phyloP scores from a whole-genome alignment of 2,329 filamentous ascomycete species.

The Metarhizium brunneum region DNA sequence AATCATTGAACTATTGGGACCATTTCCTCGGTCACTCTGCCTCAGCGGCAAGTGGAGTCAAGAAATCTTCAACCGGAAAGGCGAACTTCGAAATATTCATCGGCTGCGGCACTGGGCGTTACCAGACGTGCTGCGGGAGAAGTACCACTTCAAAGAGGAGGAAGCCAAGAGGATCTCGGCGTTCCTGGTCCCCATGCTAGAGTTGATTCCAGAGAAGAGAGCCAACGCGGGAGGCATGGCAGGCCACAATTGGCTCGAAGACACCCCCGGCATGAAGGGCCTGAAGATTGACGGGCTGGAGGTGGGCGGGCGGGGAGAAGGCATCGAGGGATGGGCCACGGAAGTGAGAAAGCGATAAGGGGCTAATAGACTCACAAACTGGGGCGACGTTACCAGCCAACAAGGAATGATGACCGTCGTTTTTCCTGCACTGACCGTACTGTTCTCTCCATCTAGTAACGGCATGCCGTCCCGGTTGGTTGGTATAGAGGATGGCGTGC shows the following conservation, averaged over 20 bases:
- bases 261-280: conserved; percentile 81
- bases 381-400: background rate
- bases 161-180: conserved; percentile 70
- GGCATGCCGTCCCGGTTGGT: background rate
- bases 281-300: conserved; percentile 63
- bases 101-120: conserved; percentile 92
- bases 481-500: background rate
- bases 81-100: conserved; percentile 95
- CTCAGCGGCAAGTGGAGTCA: conserved; percentile 94
- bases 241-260: conserved; percentile 70
- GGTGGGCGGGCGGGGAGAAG: conserved; percentile 77
- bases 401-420: background rate
- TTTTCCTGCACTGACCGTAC: conserved; percentile 1
- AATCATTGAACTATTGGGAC: conserved; percentile 92
- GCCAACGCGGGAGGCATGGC: conserved; percentile 97
- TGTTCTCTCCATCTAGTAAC: background rate
- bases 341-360: conserved; percentile 75
- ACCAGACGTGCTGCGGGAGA: conserved; percentile 85
- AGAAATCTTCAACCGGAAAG: conserved; percentile 97
- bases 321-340: conserved; percentile 86
- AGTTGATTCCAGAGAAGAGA: conserved; percentile 76
- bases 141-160: conserved; percentile 86
- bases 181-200: conserved; percentile 85
- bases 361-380: conserved; percentile 8
- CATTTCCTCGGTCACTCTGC: conserved; percentile 87